Conservation (phyloP, 2,329 filamentous ascomycete genomes). For the Paracoccidioides lutzii region DNA sequence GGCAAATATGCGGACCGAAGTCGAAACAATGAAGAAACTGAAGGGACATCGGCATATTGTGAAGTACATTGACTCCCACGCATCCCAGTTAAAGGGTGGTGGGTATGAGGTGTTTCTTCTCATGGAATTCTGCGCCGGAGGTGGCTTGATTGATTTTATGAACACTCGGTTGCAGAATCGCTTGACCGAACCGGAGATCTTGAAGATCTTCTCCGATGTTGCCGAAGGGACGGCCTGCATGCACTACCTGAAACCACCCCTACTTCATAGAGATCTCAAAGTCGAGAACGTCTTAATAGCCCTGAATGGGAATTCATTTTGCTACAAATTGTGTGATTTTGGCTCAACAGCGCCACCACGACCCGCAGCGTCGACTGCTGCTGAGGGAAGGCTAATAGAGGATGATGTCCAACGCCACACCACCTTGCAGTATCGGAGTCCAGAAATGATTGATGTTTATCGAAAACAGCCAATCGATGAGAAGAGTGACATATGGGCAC, state of each 20-base stretch:
- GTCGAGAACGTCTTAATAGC: constrained; percentile 96
- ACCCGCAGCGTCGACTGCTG: constrained; percentile 71
- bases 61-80: constrained; percentile 96
- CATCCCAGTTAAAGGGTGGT: constrained; percentile 79
- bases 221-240: constrained; percentile 95
- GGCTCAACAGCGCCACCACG: constrained; percentile 76
- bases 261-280: constrained; percentile 90
- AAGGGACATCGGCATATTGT: constrained; percentile 95
- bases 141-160: constrained; percentile 98
- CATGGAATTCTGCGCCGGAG: constrained; percentile 95
- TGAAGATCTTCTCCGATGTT: constrained; percentile 93
- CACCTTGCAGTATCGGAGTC: constrained; percentile 91
- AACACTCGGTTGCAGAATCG: constrained; percentile 94
- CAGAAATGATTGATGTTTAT: constrained; percentile 98
- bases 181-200: constrained; percentile 90
- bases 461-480: constrained; percentile 93
- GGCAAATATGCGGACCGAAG: constrained; percentile 93
- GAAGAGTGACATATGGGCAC: constrained; percentile 96
- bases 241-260: constrained; percentile 91
- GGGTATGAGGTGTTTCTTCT: constrained; percentile 97
- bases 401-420: constrained; percentile 96
- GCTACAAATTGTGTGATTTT: constrained; percentile 97
- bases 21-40: constrained; percentile 99
- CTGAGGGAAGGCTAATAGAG: constrained; percentile 83
- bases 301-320: constrained; percentile 48